Conservation (phyloP, 1,284 basidiomycete genomes). For the Puccinia hordei region DNA sequence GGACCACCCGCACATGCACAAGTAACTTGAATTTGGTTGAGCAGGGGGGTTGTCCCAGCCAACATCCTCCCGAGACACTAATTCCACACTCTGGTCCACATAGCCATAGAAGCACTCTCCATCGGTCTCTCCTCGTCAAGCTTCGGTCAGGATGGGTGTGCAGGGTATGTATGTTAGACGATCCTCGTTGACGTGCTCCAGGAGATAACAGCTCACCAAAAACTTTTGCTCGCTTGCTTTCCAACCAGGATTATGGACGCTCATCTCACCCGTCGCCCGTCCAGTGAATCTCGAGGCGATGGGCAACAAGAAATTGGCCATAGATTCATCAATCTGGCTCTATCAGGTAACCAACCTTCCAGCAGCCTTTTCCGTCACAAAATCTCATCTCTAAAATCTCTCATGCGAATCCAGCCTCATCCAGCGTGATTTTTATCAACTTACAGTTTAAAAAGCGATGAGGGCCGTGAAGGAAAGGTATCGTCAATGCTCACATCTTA, state of each 20-base stretch:
- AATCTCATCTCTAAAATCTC: not conserved
- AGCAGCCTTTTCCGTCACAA: too few relatives aligned
- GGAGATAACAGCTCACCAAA: slow-evolving; percentile 35
- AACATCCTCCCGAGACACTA: too few relatives aligned
- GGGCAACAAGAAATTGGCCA: slow-evolving; percentile 62
- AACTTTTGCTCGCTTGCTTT: not conserved
- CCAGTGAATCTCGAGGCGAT: slow-evolving; percentile 59
- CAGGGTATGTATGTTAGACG: slow-evolving; percentile 5
- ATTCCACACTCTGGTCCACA: not conserved
- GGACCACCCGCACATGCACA: too few relatives aligned
- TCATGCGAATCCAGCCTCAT: not conserved
- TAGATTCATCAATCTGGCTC: slow-evolving; percentile 99
- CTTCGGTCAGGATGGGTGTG: slow-evolving; percentile 13
- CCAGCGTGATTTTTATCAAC: not conserved
- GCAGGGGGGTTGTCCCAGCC: too few relatives aligned
- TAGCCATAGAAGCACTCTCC: not conserved
- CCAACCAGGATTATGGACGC: slow-evolving; percentile 57
- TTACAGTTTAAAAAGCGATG: slow-evolving; percentile 95
- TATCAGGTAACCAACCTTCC: slow-evolving; percentile 68
- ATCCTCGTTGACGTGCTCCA: not conserved
- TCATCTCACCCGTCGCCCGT: slow-evolving; percentile 59
- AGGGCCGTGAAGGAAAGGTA: slow-evolving; percentile 85
- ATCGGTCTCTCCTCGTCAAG: not conserved
- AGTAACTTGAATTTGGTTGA: too few relatives aligned
- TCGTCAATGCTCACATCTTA: slow-evolving; percentile 91